Evolutionary conservation across 805 yeast genomes (phyloP).

Genomic region (Lipomyces spencermartinsiae): DNA sequence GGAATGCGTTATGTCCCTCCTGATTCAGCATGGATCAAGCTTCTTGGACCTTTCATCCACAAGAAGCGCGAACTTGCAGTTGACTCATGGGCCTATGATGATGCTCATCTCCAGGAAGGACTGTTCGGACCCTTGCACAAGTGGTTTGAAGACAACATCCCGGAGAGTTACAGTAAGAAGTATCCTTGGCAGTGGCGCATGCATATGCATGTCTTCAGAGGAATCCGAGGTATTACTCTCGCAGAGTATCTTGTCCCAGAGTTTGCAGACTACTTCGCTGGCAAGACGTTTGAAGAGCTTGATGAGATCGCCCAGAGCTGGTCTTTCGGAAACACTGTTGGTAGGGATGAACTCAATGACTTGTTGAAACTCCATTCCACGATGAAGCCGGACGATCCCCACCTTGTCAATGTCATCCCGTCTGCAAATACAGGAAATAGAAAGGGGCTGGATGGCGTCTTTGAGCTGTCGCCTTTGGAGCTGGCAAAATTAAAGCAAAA

Average conservation of each 20-base stretch:
- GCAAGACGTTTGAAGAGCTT: constrained; percentile 53
- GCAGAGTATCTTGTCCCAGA: constrained; percentile 54
- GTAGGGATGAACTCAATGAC: constrained; percentile 53
- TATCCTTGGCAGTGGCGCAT: constrained; percentile 54
- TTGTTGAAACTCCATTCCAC: not conserved
- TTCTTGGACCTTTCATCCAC: constrained; percentile 52
- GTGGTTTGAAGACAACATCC: constrained; percentile 51
- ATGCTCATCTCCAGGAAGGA: constrained; percentile 47
- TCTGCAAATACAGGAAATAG: too few species aligned
- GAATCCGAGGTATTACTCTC: constrained; percentile 53
- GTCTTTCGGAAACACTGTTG: constrained; percentile 54
- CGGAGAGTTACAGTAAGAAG: constrained; percentile 50
- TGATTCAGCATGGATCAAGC: constrained; percentile 51
- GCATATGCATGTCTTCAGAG: constrained; percentile 50
- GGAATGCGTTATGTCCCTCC: constrained; percentile 57
- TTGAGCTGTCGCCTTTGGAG: too few species aligned
- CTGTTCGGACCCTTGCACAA: constrained; percentile 49
- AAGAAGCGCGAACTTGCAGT: constrained; percentile 55
- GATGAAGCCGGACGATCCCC: not conserved
- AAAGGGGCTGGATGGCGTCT: too few species aligned
- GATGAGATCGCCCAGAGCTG: constrained; percentile 60
- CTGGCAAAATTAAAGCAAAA: too few species aligned
- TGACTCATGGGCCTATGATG: constrained; percentile 59
- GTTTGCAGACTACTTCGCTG: constrained; percentile 54
- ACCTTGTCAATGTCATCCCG: not conserved